Base-by-base conservation (phyloP, 139 green algal species). In the Deuterostichococcus epilithicus region DNA sequence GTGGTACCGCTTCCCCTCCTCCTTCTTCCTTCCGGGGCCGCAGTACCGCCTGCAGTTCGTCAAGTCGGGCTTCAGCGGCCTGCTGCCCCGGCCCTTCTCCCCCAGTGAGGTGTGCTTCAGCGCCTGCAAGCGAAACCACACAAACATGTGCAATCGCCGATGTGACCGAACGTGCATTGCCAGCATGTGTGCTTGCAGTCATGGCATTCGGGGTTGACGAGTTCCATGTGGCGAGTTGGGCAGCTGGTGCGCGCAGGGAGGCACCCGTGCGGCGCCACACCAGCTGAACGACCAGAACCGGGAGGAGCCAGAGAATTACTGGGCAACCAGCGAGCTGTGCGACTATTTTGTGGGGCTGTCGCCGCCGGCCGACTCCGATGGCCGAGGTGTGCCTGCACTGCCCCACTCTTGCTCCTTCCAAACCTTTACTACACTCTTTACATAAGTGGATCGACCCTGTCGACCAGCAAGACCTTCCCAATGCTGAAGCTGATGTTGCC, bases 1-100 rank as follows among this genome's bases (percentile, higher is more conserved):
- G 78, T 96, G 92, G 92, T 80, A 96, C 70, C 86, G 92, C 73
- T 97, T 91, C 80, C 92, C 92, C 20, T 91, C 87, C 23, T 90
- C 90, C 52, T 96, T 96, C 86, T 91, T 94, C 79, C 83, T 96
- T 34, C 90, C 91, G 15, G 84, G 74, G 4, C 72, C 82, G 4
- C 15, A 30, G 1, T 92, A 96, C 77, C 63, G 82, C 30, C 75
- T 94, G 59, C 78, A 74, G 0, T 96, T 95, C 70, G 70, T 96
- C 34, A 81, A 86, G n/a, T 88, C 86, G 32, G 85, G 85, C 18
- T 97, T 97, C 66, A 26, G 74, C n/a, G 85, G 85, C 32, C 78
- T 90, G 68, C 78, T 91, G 32, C 86, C 86, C 1, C 37, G 80
- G 0, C 75, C 78, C 42, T 91, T 91, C 66, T 47, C 84, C 13